Base-by-base conservation (phyloP, 1,284 basidiomycete species). In the Fomitiporia mediterranea region DNA sequence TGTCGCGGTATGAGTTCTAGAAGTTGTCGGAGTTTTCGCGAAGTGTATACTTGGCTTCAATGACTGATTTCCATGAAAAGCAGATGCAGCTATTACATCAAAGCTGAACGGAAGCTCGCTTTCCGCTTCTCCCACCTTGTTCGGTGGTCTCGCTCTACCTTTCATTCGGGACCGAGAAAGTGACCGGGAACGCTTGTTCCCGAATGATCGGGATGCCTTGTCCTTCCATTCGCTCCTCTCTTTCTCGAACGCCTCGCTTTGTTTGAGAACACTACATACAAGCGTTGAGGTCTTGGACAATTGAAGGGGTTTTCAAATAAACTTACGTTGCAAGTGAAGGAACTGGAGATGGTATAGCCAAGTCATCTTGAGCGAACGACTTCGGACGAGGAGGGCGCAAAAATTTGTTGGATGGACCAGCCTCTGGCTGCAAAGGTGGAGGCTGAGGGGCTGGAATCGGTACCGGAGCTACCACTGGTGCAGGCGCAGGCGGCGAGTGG, bases 181-280 rank as follows among this genome's bases (percentile, higher is more conserved):
- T 25, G 74, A 80, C 30, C 86, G 78, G 5, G 80, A 75, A 8
- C 74, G 76, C 61, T 78, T 81, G 65, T 88, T 87, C 51, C 81
- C 80, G 59, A 88, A 78, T 0, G 86, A 87, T 32, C 70, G 72
- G 0, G 72, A 70, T 0, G 88, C 87, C 60, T 84, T 76, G 4
- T 68, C 64, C 63, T 83, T 80, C 87, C 87, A 90, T 57, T 74
- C 70, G 51, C 77, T 74, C 21, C 88, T 81, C 60, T 89, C 80
- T 55, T 73, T 72, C 21, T 82, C 76, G 11, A 89, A 74, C 51
- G 72, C 71, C 55, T 79, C 72, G 11, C 81, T 79, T 60, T 87
- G 83, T 59, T 79, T 78, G 5, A 90, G 69, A 21, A 89, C 86
- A 63, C 87, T 89, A 53, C 15, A 59, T 49, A 32, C 39, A 35